Conservation (phyloP, 2,329 filamentous ascomycete genomes). For the Colletotrichum cordylinicola region DNA sequence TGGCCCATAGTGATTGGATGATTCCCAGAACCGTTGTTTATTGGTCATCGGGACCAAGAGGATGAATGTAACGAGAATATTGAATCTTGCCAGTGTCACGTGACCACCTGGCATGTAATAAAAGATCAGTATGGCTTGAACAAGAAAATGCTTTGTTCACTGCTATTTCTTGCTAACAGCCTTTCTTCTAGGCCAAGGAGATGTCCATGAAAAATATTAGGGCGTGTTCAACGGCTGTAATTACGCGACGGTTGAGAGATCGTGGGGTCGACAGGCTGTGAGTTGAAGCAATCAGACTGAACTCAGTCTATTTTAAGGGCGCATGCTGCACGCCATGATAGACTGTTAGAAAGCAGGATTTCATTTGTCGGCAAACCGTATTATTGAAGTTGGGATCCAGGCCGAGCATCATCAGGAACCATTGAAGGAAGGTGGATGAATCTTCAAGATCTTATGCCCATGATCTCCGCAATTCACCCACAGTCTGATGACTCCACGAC, state of each 20-base stretch:
- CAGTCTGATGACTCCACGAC: too few relatives aligned
- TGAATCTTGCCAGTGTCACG: rapidly evolving
- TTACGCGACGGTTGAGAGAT: not conserved
- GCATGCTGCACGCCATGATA: not conserved
- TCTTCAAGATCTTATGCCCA: too few relatives aligned
- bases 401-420: too few relatives aligned
- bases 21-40: not conserved
- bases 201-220: rapidly evolving
- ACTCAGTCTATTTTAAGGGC: not conserved
- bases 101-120: too few relatives aligned
- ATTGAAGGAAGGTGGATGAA: too few relatives aligned
- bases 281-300: not conserved
- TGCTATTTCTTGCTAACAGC: not conserved
- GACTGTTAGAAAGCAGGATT: not conserved
- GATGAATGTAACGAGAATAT: rapidly evolving
- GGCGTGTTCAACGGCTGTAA: not conserved
- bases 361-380: not conserved
- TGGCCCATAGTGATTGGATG: not conserved
- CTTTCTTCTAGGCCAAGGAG: rapidly evolving
- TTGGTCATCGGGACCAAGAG: rapidly evolving
- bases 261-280: not conserved
- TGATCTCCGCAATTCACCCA: too few relatives aligned
- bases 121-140: too few relatives aligned
- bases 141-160: not conserved
- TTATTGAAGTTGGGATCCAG: not conserved